Percentiles rank a stretch among this genome's conserved stretches.
Conservation (phyloP, 2,329 filamentous ascomycete genomes). For the Pseudogymnoascus sp. region DNA sequence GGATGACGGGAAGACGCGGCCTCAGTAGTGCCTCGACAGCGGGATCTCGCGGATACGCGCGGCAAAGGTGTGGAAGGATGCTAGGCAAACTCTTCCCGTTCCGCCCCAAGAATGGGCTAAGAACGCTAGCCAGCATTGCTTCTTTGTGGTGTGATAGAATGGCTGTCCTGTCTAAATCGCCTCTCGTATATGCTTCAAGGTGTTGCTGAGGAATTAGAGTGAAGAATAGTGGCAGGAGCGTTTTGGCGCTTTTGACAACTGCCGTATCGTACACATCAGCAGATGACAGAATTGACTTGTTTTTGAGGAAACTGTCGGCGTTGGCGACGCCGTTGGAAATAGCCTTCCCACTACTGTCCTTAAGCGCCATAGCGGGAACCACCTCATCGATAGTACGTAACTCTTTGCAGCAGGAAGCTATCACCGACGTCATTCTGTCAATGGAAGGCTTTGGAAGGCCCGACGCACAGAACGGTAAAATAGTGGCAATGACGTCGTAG, state of each 20-base stretch:
- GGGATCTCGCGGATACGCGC: slow-evolving; percentile 52
- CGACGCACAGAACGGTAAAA: slow-evolving; percentile 56
- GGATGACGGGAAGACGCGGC: slow-evolving; percentile 39
- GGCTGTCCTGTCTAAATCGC: slow-evolving; percentile 71
- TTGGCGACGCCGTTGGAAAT: slow-evolving; percentile 42
- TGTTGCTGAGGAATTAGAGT: slow-evolving; percentile 55
- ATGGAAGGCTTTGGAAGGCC: slow-evolving; percentile 59
- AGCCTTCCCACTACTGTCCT: slow-evolving; percentile 10
- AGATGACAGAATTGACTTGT: slow-evolving; percentile 27
- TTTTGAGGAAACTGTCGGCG: slow-evolving; percentile 61
- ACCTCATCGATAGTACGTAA: slow-evolving; percentile 44
- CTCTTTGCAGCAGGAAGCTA: slow-evolving; percentile 67
- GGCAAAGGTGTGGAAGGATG: slow-evolving; percentile 70
- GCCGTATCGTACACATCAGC: slow-evolving; percentile 30
- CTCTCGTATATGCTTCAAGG: slow-evolving; percentile 62
- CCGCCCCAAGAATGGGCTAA: slow-evolving; percentile 64
- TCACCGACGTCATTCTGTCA: slow-evolving; percentile 50
- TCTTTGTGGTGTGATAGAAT: slow-evolving; percentile 61
- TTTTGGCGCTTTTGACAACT: slow-evolving; percentile 47
- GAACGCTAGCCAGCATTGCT: slow-evolving; percentile 71
- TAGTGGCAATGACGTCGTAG: slow-evolving; percentile 49
- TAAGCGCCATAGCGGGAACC: slow-evolving; percentile 26
- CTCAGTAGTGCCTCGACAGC: slow-evolving; percentile 62
- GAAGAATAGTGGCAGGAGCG: slow-evolving; percentile 55
- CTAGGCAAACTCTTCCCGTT: slow-evolving; percentile 59